These are phyloP conservation scores for Xylaria palmicola DNA, from an alignment of 495 filamentous ascomycete genomes.

Conservation along the genomic window DNA sequence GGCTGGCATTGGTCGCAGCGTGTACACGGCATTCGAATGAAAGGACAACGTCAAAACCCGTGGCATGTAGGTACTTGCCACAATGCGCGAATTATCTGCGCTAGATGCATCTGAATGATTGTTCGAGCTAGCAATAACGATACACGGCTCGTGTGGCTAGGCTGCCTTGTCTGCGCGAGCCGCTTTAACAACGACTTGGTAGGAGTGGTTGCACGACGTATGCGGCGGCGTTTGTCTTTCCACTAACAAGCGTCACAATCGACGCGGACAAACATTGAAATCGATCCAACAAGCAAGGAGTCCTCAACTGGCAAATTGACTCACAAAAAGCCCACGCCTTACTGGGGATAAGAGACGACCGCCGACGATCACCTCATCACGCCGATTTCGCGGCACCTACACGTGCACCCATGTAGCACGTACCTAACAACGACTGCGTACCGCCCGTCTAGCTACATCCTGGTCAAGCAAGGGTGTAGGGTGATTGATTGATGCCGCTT, in stretches of 20 bases:
- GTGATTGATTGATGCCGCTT: not conserved
- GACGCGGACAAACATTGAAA: not conserved
- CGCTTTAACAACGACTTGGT: not conserved
- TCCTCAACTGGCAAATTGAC: not conserved
- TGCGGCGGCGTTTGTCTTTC: not conserved
- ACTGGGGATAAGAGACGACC: not conserved
- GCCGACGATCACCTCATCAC: not conserved
- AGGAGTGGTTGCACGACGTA: not conserved
- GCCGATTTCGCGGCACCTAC: not conserved
- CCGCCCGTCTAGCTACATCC: not conserved
- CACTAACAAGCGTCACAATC: conserved; percentile 3
- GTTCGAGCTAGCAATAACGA: not conserved
- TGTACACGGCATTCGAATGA: conserved; percentile 7
- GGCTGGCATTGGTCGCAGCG: not conserved
- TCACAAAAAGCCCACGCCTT: not conserved
- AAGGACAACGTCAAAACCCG: not conserved
- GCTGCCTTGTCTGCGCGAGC: not conserved
- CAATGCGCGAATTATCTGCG: too few species aligned
- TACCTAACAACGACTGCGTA: not conserved
- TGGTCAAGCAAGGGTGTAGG: not conserved
- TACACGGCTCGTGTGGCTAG: not conserved
- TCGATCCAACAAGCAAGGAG: not conserved
- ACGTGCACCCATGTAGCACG: not conserved
- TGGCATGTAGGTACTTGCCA: too few species aligned
- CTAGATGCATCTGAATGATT: not conserved